Evolutionary conservation across 1,284 basidiomycete genomes (phyloP), one percentile per base, ranked within the genome.

Genomic region (Apiotrichum gracile): DNA sequence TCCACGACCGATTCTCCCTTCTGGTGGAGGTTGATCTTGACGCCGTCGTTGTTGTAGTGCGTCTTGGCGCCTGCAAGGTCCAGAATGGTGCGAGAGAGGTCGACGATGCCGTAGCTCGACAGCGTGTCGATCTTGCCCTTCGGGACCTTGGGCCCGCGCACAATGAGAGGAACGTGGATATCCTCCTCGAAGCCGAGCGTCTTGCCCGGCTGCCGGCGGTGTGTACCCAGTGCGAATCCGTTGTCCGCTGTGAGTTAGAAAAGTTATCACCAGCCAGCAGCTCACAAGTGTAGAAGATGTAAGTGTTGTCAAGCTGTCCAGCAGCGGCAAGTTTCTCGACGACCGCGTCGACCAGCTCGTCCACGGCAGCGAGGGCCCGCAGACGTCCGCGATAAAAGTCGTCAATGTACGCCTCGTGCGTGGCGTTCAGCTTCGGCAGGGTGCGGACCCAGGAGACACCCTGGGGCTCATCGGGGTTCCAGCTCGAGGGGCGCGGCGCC

Each of bases 161-260:
- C 54, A 26, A 67, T 55, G 35, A 68, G 57, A 1, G 65, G 64
- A 3, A 67, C 63, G 37, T 61, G 61, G 47, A 67, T 67, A 57
- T 72, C 70, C 52, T 72, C 68, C 49, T 72, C 70, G 49, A 58
- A 70, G 2, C 64, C 66, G 7, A 67, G 60, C 1, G 69, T 70
- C 55, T 71, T 72, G 6, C 69, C 69, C 0, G 69, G 67, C 47
- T 69, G 63, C 14, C 69, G 61, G 5, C 69, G 64, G 46, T 73
- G 69, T 0, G 60, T 54, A 5, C 66, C 69, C 29, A 70, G 56
- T 1, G 66, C 65, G 41, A 60, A 73, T 1, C 69, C 70, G 41
- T 73, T 73, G 51, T 73, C 70, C 16, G 63, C 55, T 46, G 49
- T 10, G n/a, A 9, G 37, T 61, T 25, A 52, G 55, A n/a, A 27